Base-by-base conservation (phyloP, 768 basidiomycete species). In the Amanita subjunquillea region DNA sequence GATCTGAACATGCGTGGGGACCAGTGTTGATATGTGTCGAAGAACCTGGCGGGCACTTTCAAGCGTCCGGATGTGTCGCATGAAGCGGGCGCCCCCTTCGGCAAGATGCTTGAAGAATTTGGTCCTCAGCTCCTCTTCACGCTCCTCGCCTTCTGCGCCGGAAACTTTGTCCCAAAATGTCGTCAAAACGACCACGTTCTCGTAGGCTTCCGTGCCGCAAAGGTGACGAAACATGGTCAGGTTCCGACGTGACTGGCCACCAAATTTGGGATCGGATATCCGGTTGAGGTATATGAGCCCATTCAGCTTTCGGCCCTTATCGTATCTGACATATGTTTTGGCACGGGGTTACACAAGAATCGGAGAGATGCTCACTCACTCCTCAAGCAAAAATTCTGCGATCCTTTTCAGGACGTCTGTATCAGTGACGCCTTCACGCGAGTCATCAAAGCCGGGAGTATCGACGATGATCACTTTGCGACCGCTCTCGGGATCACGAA, bases 321-420 rank as follows among this genome's bases (percentile, higher is more conserved):
- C 32, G 12, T 32, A 32, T 12, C 32, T 32, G 12, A 32, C 32
- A 32, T 17, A 32, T 10, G 1, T 12, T 4, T 39, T 9, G 38
- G n/a, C 13, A 17, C 40, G 46, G 41, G n/a, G 17, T 17, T 17
- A 17, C 17, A 17, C 0, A 32, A 10, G 20, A 2, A 32, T 20
- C 15, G 9, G n/a, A n/a, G 20, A 22, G 34, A 27, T 3, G 50
- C 17, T 17, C 17, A 17, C 62, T 53, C 32, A 63, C 63, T 51
- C 44, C 17, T 42, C 45, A 4, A 56, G 34, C 13, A 65, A 42
- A 43, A 57, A 65, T 12, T 15, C 34, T 3, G 58, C 56, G 29
- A 73, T 71, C 57, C 63, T 63, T 48, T 63, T 65, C 48, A 72
- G 60, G 40, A 7, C 22, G 6, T 43, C 22, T 23, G 41, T 43